phyloP scores from a whole-genome alignment of 2,329 filamentous ascomycete genomes.

The Coleophoma cylindrospora region DNA sequence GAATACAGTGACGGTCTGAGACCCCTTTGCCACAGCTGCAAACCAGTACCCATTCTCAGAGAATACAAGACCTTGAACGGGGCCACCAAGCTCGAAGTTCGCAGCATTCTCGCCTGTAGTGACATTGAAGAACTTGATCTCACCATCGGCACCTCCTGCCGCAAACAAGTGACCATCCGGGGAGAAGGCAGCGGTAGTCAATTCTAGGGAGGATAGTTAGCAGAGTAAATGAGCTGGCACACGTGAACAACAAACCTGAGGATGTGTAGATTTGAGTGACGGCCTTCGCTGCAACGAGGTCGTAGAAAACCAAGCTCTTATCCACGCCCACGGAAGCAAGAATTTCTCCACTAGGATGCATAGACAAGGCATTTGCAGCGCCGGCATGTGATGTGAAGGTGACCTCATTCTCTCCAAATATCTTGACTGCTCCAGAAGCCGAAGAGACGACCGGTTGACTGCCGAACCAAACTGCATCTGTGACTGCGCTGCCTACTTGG shows the following conservation, averaged over 20 bases:
- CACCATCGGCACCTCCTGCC: conserved; percentile 71
- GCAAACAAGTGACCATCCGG: conserved; percentile 95
- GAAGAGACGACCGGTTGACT: conserved; percentile 23
- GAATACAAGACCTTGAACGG: conserved; percentile 74
- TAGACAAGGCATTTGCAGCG: conserved; percentile 67
- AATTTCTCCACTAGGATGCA: conserved; percentile 80
- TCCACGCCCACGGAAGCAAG: conserved; percentile 84
- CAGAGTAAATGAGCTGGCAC: neutral
- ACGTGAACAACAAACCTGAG: conserved; percentile 54
- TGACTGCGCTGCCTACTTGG: conserved; percentile 43
- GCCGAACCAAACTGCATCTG: conserved; percentile 47
- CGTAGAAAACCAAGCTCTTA: conserved; percentile 90
- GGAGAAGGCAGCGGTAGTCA: conserved; percentile 77
- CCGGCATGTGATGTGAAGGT: conserved; percentile 80
- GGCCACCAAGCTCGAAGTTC: conserved; percentile 62
- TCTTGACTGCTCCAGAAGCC: conserved; percentile 59
- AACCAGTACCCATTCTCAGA: conserved; percentile 98
- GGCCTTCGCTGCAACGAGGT: conserved; percentile 61
- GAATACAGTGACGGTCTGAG: conserved; percentile 78
- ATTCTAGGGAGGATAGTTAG: conserved; percentile 18
- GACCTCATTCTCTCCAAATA: conserved; percentile 65
- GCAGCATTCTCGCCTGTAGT: conserved; percentile 74
- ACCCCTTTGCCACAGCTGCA: conserved; percentile 73
- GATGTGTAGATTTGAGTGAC: conserved; percentile 78
- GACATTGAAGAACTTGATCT: conserved; percentile 86